phyloP scores from a whole-genome alignment of 2,329 filamentous ascomycete genomes.

The Cryphonectria radicalis region DNA sequence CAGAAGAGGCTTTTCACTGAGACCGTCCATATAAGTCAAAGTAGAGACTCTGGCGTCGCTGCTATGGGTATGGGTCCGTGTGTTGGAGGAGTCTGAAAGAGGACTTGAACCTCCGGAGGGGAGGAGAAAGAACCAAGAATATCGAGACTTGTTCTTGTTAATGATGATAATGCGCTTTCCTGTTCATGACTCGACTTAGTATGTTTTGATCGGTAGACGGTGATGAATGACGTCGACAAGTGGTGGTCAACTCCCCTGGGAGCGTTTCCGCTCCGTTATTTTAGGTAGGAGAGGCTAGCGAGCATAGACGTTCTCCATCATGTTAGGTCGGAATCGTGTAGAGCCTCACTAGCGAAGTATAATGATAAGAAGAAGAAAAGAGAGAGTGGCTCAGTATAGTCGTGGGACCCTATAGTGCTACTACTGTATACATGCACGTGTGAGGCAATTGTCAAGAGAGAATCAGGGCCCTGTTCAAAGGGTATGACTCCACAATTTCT shows the following conservation, averaged over 20 bases:
- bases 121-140: not conserved
- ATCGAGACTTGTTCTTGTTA: not conserved
- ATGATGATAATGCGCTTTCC: not conserved
- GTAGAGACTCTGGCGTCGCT: not conserved
- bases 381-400: not conserved
- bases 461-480: not conserved
- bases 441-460: not conserved
- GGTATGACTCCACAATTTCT: not conserved
- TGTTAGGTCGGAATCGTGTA: not conserved
- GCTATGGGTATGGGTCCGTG: not conserved
- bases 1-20: not conserved
- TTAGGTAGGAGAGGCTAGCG: not conserved
- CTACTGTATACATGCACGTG: not conserved
- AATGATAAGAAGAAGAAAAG: not conserved
- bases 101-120: not conserved
- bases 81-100: too few relatives aligned
- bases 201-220: not conserved
- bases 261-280: not conserved
- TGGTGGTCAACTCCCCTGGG: not conserved
- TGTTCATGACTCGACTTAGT: not conserved
- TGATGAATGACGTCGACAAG: not conserved
- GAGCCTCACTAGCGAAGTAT: not conserved
- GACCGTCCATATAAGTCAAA: not conserved
- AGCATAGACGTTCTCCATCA: not conserved
- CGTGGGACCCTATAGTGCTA: not conserved